These are phyloP conservation scores for Coemansia sp. DNA, from an alignment of 192 early-diverging fungal genomes.

Conservation along the genomic window DNA sequence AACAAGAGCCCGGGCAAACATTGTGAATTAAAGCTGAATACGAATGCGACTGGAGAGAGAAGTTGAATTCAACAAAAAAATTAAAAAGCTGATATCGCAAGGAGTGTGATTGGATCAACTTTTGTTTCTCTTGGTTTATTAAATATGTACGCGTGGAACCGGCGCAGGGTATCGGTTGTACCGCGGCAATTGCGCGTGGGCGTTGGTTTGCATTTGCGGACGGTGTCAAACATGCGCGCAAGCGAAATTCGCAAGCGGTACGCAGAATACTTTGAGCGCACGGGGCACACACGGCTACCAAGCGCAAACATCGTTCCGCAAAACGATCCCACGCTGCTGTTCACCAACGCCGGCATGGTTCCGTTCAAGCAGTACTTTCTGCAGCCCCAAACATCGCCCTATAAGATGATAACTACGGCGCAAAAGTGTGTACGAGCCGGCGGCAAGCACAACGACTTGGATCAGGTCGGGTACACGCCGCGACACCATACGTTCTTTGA, in stretches of 20 bases:
- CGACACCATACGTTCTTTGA: conserved; percentile 99
- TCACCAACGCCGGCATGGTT: conserved; percentile 96
- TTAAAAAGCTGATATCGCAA: background rate
- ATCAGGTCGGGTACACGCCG: conserved; percentile 93
- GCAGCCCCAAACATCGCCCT: conserved; percentile 79
- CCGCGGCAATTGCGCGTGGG: background rate
- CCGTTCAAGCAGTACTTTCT: conserved; percentile 96
- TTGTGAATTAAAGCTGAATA: background rate
- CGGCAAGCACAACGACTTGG: conserved; percentile 99
- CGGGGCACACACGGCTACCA: conserved; percentile 66
- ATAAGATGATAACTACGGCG: conserved; percentile 82
- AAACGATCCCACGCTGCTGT: conserved; percentile 92
- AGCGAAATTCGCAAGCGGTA: conserved; percentile 80
- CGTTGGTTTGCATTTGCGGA: background rate
- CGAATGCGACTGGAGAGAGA: background rate
- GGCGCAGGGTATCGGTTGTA: background rate
- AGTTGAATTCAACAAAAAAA: background rate
- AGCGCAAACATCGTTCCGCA: conserved; percentile 89
- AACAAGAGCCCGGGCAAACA: conserved; percentile 21
- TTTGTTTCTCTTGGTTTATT: no score
- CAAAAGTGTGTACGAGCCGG: conserved; percentile 99
- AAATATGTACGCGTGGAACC: background rate
- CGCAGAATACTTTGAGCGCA: conserved; percentile 74
- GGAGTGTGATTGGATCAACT: no score
- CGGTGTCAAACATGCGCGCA: conserved; percentile 47